Conservation (phyloP, 2,329 filamentous ascomycete genomes). For the Exutisphaerella laricina region DNA sequence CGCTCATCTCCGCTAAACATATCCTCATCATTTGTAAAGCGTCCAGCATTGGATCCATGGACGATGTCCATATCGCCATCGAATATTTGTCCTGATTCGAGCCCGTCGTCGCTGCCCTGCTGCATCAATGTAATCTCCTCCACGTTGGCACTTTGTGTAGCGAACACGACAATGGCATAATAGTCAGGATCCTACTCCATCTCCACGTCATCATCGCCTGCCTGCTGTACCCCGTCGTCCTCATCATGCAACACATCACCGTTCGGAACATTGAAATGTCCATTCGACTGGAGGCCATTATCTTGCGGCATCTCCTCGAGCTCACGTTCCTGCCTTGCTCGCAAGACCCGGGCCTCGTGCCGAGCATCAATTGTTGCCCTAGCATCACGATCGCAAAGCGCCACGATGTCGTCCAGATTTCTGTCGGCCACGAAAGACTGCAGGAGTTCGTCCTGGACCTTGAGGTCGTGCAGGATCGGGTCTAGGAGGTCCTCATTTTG, state of each 20-base stretch:
- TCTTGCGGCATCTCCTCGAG: constrained; percentile 7
- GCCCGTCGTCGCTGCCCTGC: too few relatives aligned
- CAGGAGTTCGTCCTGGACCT: constrained; percentile 64
- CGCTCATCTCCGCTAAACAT: too few relatives aligned
- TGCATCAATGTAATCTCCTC: too few relatives aligned
- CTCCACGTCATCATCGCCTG: constrained; percentile 4
- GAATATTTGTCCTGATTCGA: too few relatives aligned
- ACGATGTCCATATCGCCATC: too few relatives aligned
- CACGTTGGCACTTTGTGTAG: too few relatives aligned
- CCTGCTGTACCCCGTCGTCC: background rate
- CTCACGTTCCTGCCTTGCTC: background rate
- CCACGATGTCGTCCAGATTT: constrained; percentile 65
- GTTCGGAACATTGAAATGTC: background rate
- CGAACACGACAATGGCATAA: too few relatives aligned
- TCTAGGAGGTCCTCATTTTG: constrained; percentile 53
- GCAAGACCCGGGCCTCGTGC: background rate
- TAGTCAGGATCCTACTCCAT: too few relatives aligned
- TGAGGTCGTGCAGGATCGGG: constrained; percentile 65
- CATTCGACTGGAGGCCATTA: background rate
- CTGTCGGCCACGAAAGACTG: constrained; percentile 60
- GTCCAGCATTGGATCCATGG: too few relatives aligned
- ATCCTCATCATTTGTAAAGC: too few relatives aligned
- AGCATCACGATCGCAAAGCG: constrained; percentile 23
- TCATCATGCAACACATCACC: constrained; percentile 3
- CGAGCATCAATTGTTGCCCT: constrained; percentile 6